Evolutionary conservation across 768 basidiomycete species (phyloP).

Genomic region (Clathrus columnatus): DNA sequence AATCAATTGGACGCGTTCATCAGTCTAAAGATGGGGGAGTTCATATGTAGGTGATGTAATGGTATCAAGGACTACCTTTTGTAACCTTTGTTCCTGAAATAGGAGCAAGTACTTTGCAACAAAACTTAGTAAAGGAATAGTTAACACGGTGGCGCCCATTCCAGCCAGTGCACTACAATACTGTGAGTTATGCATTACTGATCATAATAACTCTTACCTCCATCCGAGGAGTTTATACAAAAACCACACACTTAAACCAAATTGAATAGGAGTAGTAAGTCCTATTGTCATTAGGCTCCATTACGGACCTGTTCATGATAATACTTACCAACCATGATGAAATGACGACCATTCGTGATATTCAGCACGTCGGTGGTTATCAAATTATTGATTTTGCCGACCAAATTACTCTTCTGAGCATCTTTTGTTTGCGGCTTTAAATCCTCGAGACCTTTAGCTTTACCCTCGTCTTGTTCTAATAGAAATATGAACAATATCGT

Average conservation of each 20-base stretch:
- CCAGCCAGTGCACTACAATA: slow-evolving; percentile 39
- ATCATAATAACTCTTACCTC: slow-evolving; percentile 25
- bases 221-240: slow-evolving; percentile 43
- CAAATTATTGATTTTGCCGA: slow-evolving; percentile 72
- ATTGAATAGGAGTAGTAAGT: slow-evolving; percentile 33
- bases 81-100: slow-evolving; percentile 43
- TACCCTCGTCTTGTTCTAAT: too few relatives aligned
- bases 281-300: slow-evolving; percentile 21
- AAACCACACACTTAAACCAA: slow-evolving; percentile 31
- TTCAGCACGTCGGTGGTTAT: slow-evolving; percentile 50
- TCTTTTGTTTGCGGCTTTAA: slow-evolving; percentile 12
- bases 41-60: not conserved
- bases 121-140: slow-evolving; percentile 51
- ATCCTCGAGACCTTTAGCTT: not conserved
- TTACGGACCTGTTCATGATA: slow-evolving; percentile 17
- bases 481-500: not conserved
- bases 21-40: slow-evolving; percentile 28
- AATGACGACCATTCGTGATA: slow-evolving; percentile 26
- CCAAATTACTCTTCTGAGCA: slow-evolving; percentile 37
- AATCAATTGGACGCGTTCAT: slow-evolving; percentile 21
- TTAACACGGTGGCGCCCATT: slow-evolving; percentile 39
- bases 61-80: slow-evolving; percentile 28
- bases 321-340: slow-evolving; percentile 22
- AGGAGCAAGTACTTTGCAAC: slow-evolving; percentile 40
- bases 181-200: not conserved